Base-by-base conservation (phyloP, 1,139 yeast genomes). In the Neolecta irregularis region DNA sequence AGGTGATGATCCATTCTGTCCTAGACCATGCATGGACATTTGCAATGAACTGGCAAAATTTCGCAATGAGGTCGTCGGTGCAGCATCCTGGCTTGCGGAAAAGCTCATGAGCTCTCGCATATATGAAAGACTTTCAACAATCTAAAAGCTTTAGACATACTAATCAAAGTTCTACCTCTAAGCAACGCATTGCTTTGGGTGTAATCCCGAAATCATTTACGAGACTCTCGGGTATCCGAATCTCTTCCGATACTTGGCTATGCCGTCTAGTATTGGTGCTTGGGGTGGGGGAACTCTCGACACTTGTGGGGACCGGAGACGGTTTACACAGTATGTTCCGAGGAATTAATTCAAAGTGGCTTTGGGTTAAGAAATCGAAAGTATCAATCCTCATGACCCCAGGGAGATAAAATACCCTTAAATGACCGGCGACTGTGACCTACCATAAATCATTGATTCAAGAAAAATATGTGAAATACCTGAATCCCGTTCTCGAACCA, bases 21-120 rank as follows among this genome's bases (percentile, higher is more conserved):
- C n/a, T n/a, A n/a, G n/a, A n/a, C n/a, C n/a, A n/a, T n/a, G n/a
- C n/a, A n/a, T n/a, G n/a, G n/a, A n/a, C n/a, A n/a, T n/a, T n/a
- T n/a, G n/a, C n/a, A n/a, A n/a, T n/a, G n/a, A n/a, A n/a, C n/a
- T n/a, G n/a, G n/a, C n/a, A n/a, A n/a, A n/a, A n/a, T n/a, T n/a
- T n/a, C n/a, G n/a, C n/a, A n/a, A n/a, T n/a, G n/a, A n/a, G n/a
- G n/a, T n/a, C n/a, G n/a, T n/a, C n/a, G n/a, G n/a, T n/a, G n/a
- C n/a, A n/a, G n/a, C n/a, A n/a, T n/a, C n/a, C n/a, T n/a, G n/a
- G n/a, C n/a, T n/a, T n/a, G n/a, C n/a, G n/a, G n/a, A n/a, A n/a
- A n/a, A n/a, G n/a, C n/a, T 26, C 19, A 35, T 35, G 4, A 35
- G 32, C n/a, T 33, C 41, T 7, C 39, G 39, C 38, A 35, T 35